Evolutionary conservation across 2,329 filamentous ascomycete genomes (phyloP), one percentile per base, ranked within the genome.

Genomic region (Raffaelea ambrosiae): DNA sequence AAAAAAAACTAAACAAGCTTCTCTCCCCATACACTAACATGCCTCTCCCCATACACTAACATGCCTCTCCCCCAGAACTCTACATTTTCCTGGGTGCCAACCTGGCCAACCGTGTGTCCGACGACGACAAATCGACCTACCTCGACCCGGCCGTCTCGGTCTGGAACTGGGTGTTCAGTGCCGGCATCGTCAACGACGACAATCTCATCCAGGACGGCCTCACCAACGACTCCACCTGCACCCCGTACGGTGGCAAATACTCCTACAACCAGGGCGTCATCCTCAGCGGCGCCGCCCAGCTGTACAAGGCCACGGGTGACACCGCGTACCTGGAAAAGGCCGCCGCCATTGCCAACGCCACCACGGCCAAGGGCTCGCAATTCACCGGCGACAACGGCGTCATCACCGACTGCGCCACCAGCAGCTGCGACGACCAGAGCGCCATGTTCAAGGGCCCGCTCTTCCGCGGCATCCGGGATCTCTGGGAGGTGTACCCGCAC

Each of bases 181-280:
- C 66, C 42, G 75, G 74, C 44, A 65, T 80, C 60, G 75, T 79
- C 62, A 77, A 76, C 58, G 46, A 54, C 10, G 61, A 73, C 11
- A 61, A 64, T 18, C 66, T 77, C 23, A 64, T 79, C 61, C 77
- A 78, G 54, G 76, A 80, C 54, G 76, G 76, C 19, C 64, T 80
- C 44, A 59, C 63, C 31, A 73, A 79, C 56, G 64, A 65, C 13
- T 29, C 26, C 7, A 62, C 67, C 11, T 68, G 67, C 26, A 72
- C 70, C 0, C 79, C 69, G 67, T 70, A 69, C 0, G 46, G 46
- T 11, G 38, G 11, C 29, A 47, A 47, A 16, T 43, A 43, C 40
- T 43, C 46, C 2, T 80, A 80, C 62, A 80, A 80, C 62, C 76
- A 80, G 55, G 76, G 77, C 46, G 73, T 78, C 46, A 65, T 81